Conservation (phyloP, 2,329 filamentous ascomycete species). For the Bipolaris zeicola region DNA sequence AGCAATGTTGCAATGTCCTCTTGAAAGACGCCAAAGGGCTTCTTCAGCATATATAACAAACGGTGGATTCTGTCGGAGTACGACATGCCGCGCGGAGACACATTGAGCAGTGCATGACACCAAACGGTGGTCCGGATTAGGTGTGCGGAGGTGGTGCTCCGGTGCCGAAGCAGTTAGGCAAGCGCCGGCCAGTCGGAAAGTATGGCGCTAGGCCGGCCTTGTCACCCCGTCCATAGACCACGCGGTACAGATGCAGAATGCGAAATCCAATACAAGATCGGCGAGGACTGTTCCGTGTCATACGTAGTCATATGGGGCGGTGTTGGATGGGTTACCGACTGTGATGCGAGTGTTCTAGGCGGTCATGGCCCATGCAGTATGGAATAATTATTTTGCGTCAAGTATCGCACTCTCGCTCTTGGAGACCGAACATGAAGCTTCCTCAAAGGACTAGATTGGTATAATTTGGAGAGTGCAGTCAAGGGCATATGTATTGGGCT, state of each 20-base stretch:
- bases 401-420: not conserved
- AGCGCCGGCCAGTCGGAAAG: slow-evolving; percentile 23
- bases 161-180: slow-evolving; percentile 30
- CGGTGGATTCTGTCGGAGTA: slow-evolving; percentile 34
- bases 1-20: slow-evolving; percentile 11
- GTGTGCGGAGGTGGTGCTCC: slow-evolving; percentile 22
- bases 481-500: not conserved
- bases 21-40: slow-evolving; percentile 12
- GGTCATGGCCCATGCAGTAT: slow-evolving; percentile 7
- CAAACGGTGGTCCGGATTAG: slow-evolving; percentile 23
- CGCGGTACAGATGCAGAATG: slow-evolving; percentile 18
- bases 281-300: slow-evolving; percentile 29
- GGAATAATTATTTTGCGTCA: slow-evolving; percentile 6
- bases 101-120: slow-evolving; percentile 33
- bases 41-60: slow-evolving; percentile 29
- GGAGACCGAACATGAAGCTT: not conserved
- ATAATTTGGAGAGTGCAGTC: not conserved
- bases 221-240: slow-evolving; percentile 19
- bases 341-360: slow-evolving; percentile 7
- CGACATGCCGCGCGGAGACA: slow-evolving; percentile 33
- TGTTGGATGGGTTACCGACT: slow-evolving; percentile 5
- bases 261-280: slow-evolving; percentile 23
- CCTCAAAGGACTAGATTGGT: not conserved
- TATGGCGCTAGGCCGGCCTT: slow-evolving; percentile 19
- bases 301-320: slow-evolving; percentile 12